Evolutionary conservation across 1,139 yeast species (phyloP).

Genomic region (Pichia norvegensis): DNA sequence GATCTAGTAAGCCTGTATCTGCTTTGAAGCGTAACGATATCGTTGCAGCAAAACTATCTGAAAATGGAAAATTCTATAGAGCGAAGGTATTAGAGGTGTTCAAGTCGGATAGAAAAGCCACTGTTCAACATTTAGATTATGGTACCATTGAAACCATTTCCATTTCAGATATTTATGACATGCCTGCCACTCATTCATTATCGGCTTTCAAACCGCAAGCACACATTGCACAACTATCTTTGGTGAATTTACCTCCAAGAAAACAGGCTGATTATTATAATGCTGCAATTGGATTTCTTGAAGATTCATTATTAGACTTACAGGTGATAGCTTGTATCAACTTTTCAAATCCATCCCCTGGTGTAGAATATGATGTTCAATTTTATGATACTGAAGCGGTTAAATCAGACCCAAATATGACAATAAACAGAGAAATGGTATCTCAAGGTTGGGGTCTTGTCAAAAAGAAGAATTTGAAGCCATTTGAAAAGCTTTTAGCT

Average conservation of each 20-base stretch:
- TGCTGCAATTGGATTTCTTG: slow-evolving; percentile 52
- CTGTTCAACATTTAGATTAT: slow-evolving; percentile 57
- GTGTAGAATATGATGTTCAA: slow-evolving; percentile 42
- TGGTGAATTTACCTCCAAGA: slow-evolving; percentile 58
- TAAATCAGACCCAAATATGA: slow-evolving; percentile 44
- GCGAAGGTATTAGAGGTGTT: slow-evolving; percentile 50
- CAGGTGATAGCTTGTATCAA: slow-evolving; percentile 53
- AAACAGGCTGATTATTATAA: slow-evolving; percentile 43
- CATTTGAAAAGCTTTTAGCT: slow-evolving; percentile 34
- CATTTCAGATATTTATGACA: slow-evolving; percentile 39
- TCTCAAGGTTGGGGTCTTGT: slow-evolving; percentile 62
- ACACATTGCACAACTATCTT: slow-evolving; percentile 47
- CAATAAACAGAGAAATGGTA: slow-evolving; percentile 58
- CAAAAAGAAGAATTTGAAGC: slow-evolving; percentile 31
- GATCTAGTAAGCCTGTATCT: slow-evolving; percentile 17
- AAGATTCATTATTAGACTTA: slow-evolving; percentile 46
- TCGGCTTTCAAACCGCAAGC: slow-evolving; percentile 48
- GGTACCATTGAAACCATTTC: slow-evolving; percentile 52
- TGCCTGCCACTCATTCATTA: slow-evolving; percentile 46
- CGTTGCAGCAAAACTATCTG: slow-evolving; percentile 51
- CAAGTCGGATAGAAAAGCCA: slow-evolving; percentile 37
- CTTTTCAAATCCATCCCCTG: slow-evolving; percentile 34
- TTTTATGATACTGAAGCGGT: slow-evolving; percentile 59
- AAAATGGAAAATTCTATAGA: slow-evolving; percentile 52
- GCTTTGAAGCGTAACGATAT: slow-evolving; percentile 44